Base-by-base conservation (phyloP, 495 filamentous ascomycete species). In the Hypomontagnella monticulosa region DNA sequence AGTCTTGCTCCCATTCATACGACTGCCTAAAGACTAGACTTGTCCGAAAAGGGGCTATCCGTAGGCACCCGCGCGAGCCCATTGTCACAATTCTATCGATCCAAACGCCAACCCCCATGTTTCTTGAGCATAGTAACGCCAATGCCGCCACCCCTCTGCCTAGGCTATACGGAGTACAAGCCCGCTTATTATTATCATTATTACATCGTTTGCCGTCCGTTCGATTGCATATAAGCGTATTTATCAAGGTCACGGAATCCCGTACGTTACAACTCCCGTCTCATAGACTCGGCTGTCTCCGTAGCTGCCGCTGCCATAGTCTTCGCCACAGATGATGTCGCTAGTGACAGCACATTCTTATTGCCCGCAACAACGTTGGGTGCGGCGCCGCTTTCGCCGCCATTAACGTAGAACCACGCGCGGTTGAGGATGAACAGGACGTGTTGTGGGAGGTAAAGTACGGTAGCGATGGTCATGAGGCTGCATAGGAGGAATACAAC, bases 391-490 rank as follows among this genome's bases (percentile, higher is more conserved):
- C 73, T 72, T 55, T 91, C 90, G 70, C 93, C 92, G 49, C 92
- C 92, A 58, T 86, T 88, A 69, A 92, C 92, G 83, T 99, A 99
- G 80, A 97, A 99, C 87, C 92, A 96, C 23, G 93, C 86, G 71
- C 94, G 88, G 69, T 84, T 83, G 66, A 89, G 83, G 69, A 99
- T 88, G 63, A 87, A 85, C 63, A 85, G 79, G 69, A 98, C 75
- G 75, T 98, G 95, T 61, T 94, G 88, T 16, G 95, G 95, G 15
- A 99, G 90, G 80, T 99, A 99, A 61, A 98, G 85, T 41, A 90
- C 89, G 66, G 86, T 87, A 57, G 91, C 95, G 69, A 93, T 90
- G 62, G 93, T 83, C 71, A 96, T 86, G 83, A 98, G 88, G 66
- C 87, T 87, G 76, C 91, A 76, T 71, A 96, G 87, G 69, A 96